These are phyloP conservation scores for Penicillium janthinellum DNA, from an alignment of 2,329 filamentous ascomycete species.

Conservation along the genomic window DNA sequence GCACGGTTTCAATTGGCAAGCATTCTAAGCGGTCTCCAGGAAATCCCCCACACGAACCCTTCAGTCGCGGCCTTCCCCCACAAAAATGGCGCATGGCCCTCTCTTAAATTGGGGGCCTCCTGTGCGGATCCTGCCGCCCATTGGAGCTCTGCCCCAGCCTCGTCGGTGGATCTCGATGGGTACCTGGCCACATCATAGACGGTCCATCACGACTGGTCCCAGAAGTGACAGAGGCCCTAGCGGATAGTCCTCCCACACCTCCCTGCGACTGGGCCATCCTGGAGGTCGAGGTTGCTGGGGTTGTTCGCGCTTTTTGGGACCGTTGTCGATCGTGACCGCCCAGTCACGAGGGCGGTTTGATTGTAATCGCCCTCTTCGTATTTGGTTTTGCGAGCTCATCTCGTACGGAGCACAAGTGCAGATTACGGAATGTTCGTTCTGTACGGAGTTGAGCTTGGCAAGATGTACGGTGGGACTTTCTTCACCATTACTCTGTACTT, in stretches of 20 bases:
- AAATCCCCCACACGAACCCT: conserved; percentile 30
- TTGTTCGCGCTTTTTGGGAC: neutral
- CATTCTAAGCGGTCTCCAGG: neutral
- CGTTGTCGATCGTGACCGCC: conserved; percentile 14
- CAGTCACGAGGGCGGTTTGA: conserved; percentile 14
- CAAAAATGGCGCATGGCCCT: conserved; percentile 31
- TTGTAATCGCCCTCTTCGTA: conserved; percentile 11
- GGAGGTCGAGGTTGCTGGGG: neutral
- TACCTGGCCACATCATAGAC: conserved; percentile 22
- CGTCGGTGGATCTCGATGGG: conserved; percentile 19
- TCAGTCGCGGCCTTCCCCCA: conserved; percentile 23
- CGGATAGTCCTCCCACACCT: neutral
- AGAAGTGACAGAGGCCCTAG: no score
- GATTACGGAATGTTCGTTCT: neutral
- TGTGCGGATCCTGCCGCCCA: conserved; percentile 22
- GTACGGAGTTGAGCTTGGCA: neutral
- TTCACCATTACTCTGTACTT: neutral
- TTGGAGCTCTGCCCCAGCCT: conserved; percentile 19
- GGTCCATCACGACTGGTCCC: neutral
- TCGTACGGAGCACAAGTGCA: neutral
- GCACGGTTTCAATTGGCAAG: neutral
- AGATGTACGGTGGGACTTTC: neutral
- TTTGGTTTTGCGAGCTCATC: neutral
- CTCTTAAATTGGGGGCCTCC: conserved; percentile 9
- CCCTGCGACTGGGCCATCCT: neutral